Conservation (phyloP, 371 early-diverging fungal species). For the Mucor indicus region DNA sequence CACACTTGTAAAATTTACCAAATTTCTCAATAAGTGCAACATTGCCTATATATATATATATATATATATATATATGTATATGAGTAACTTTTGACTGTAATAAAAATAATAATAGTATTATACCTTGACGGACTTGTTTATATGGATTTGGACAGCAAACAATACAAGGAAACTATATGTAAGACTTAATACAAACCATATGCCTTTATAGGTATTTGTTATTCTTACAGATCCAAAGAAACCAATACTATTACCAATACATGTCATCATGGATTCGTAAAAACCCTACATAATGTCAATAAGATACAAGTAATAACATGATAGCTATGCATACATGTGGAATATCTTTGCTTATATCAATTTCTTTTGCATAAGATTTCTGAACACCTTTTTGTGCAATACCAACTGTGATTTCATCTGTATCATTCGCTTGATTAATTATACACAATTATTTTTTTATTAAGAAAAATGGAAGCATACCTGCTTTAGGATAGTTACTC, state of each 20-base stretch:
- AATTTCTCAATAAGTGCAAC: constrained; percentile 80
- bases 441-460: too few relatives aligned
- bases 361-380: constrained; percentile 30
- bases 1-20: constrained; percentile 82
- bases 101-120: background rate
- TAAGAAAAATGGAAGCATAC: too few relatives aligned
- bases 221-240: constrained; percentile 45
- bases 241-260: constrained; percentile 42
- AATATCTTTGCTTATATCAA: constrained; percentile 11
- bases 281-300: constrained; percentile 21
- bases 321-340: constrained; percentile 1
- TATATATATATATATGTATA: background rate
- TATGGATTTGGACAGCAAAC: constrained; percentile 80
- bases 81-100: background rate
- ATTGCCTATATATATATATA: constrained; percentile 31
- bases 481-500: constrained; percentile 9
- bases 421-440: too few relatives aligned
- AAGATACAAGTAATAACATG: background rate
- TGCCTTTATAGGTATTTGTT: background rate
- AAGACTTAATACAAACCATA: background rate
- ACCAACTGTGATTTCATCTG: constrained; percentile 14
- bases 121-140: constrained; percentile 61
- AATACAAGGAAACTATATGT: constrained; percentile 34
- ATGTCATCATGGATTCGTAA: constrained; percentile 47
- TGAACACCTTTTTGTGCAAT: constrained; percentile 30